Evolutionary conservation across 164 flowering plant genomes (phyloP).

Genomic region (Kalanchoe fedtschenkoi): DNA sequence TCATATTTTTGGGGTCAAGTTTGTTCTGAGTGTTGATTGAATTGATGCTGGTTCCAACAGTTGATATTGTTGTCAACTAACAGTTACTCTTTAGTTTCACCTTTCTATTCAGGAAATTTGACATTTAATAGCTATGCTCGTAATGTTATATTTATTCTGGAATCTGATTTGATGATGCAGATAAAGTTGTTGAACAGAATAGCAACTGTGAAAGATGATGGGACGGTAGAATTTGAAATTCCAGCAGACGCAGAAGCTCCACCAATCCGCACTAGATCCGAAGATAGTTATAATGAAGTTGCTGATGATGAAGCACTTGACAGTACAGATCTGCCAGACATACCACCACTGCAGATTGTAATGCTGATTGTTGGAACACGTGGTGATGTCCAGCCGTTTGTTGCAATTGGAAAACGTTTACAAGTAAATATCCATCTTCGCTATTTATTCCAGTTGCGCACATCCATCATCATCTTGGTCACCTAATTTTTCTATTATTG

Average conservation of each 20-base stretch:
- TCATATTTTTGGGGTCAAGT: too few species aligned
- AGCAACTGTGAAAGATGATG: constrained; percentile 92
- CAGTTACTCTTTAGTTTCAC: too few species aligned
- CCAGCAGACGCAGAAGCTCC: constrained; percentile 55
- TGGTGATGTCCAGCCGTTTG: constrained; percentile 95
- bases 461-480: not conserved
- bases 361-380: constrained; percentile 96
- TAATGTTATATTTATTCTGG: constrained; percentile 5
- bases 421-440: constrained; percentile 37
- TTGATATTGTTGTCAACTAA: too few species aligned
- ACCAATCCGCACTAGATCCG: constrained; percentile 27
- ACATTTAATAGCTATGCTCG: not conserved
- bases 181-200: constrained; percentile 79
- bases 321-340: constrained; percentile 39
- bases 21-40: too few species aligned
- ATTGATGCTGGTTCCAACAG: too few species aligned
- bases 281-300: constrained; percentile 25
- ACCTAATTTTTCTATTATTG: not conserved
- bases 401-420: constrained; percentile 86
- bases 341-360: constrained; percentile 84
- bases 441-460: not conserved
- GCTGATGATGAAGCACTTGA: constrained; percentile 58
- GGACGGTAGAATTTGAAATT: constrained; percentile 85
- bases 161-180: constrained; percentile 35
- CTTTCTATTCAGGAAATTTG: not conserved